These are phyloP conservation scores for Aspergillus haitiensis DNA, from an alignment of 495 filamentous ascomycete species.

Conservation along the genomic window DNA sequence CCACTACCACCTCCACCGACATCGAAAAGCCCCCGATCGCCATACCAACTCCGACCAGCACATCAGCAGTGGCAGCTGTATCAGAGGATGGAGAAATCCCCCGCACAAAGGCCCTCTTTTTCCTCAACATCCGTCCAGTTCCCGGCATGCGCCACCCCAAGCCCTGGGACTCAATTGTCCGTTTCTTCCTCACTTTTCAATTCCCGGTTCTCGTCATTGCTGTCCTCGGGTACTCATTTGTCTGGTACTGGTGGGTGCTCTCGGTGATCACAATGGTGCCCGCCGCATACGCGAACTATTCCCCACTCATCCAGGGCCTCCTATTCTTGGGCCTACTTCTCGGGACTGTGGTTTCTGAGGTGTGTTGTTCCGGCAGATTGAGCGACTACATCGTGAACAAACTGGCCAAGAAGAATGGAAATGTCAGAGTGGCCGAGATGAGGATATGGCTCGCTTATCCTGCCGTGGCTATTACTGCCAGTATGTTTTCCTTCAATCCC, in stretches of 20 bases:
- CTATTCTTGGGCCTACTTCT: constrained; percentile 59
- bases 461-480: constrained; percentile 48
- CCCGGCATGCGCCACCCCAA: constrained; percentile 57
- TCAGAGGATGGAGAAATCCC: constrained; percentile 24
- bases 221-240: constrained; percentile 55
- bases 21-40: constrained; percentile 29
- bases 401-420: constrained; percentile 48
- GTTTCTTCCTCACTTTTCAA: constrained; percentile 51
- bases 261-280: constrained; percentile 62
- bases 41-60: not conserved
- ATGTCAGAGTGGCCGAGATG: constrained; percentile 55
- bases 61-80: not conserved
- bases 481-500: constrained; percentile 27
- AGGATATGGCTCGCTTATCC: constrained; percentile 60
- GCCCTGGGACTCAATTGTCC: constrained; percentile 48
- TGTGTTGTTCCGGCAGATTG: constrained; percentile 54
- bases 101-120: constrained; percentile 52
- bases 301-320: constrained; percentile 57
- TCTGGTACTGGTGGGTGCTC: constrained; percentile 66
- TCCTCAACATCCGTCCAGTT: constrained; percentile 50
- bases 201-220: constrained; percentile 47
- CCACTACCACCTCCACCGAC: constrained; percentile 12
- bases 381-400: constrained; percentile 53
- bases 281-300: constrained; percentile 53
- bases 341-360: constrained; percentile 55